phyloP scores from a whole-genome alignment of 805 yeast species.

The Zygosaccharomyces pseudorouxii region DNA sequence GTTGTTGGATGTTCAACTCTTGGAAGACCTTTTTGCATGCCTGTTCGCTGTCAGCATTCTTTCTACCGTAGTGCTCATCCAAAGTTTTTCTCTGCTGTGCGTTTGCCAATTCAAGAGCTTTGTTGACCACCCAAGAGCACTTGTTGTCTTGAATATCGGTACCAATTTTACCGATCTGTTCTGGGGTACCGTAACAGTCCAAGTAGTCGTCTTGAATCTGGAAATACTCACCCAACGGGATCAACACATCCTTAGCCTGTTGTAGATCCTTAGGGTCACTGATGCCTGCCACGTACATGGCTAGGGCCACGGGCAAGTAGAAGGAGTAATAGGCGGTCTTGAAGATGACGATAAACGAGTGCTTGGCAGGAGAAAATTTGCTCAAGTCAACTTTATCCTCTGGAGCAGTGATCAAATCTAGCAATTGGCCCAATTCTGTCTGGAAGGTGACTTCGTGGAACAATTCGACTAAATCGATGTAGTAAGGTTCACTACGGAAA shows the following conservation, averaged over 20 bases:
- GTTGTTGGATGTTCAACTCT: conserved; percentile 64
- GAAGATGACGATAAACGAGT: conserved; percentile 90
- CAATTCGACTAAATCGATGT: conserved; percentile 84
- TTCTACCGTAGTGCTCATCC: conserved; percentile 87
- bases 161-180: conserved; percentile 96
- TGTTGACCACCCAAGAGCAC: conserved; percentile 96
- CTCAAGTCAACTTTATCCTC: conserved; percentile 87
- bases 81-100: conserved; percentile 78
- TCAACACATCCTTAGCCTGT: conserved; percentile 81
- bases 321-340: conserved; percentile 97
- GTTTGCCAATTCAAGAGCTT: conserved; percentile 73
- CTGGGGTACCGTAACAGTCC: conserved; percentile 96
- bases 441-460: conserved; percentile 97
- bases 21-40: conserved; percentile 67
- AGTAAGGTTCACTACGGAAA: conserved; percentile 76
- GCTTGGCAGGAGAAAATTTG: conserved; percentile 83
- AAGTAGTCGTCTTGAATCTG: conserved; percentile 97
- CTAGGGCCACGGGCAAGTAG: conserved; percentile 94
- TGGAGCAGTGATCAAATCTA: conserved; percentile 95
- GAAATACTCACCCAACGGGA: conserved; percentile 97
- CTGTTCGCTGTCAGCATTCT: conserved; percentile 63
- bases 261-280: conserved; percentile 66
- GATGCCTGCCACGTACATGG: conserved; percentile 89
- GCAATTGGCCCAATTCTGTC: conserved; percentile 94
- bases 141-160: conserved; percentile 98